Evolutionary conservation across 73 alveolate species (phyloP), one percentile per base, ranked within the genome.

Genomic region (Paramecium caudatum): DNA sequence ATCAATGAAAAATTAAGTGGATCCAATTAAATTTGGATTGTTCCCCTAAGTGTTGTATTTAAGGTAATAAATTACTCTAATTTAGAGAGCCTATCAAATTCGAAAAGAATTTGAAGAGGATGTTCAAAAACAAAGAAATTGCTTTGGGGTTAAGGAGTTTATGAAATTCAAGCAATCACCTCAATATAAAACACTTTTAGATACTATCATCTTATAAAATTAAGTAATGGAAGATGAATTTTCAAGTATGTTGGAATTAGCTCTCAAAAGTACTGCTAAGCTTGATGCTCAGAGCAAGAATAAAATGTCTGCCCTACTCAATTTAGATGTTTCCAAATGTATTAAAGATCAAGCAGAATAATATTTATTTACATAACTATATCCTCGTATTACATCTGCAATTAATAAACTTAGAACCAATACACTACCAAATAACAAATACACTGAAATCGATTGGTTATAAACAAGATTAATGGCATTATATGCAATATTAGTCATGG

Each of bases 271-370:
- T 34, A 5, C 39, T 3, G 1, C 61, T 3, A 13, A 33, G 5
- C n/a, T 65, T n/a, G 49, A 65, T 1, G 41, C 9, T 10, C 16
- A 32, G 16, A 16, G 50, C 7, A 32, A 65, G 15, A 25, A 32
- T 32, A 65, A 65, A 65, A 65, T 65, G 32, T 36, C 49, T 13
- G 83, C 83, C n/a, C 49, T 65, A 25, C 30, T 65, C 9, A 65
- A 65, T 15, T n/a, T 65, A 33, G 83, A 65, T 65, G 34, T 65
- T n/a, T 32, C 19, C 4, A 65, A 65, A 36, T 30, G 33, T 3
- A 65, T 65, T 0, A 65, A 36, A 12, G 83, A 65, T 13, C 34
- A 65, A 21, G 83, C 83, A 32, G 83, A 33, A 33, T 17, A 33
- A 33, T 65, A 65, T 36, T 15, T 65, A 65, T 65, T 32, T 65